phyloP scores from a whole-genome alignment of 1,284 basidiomycete genomes.

The Takashimella tepidaria region DNA sequence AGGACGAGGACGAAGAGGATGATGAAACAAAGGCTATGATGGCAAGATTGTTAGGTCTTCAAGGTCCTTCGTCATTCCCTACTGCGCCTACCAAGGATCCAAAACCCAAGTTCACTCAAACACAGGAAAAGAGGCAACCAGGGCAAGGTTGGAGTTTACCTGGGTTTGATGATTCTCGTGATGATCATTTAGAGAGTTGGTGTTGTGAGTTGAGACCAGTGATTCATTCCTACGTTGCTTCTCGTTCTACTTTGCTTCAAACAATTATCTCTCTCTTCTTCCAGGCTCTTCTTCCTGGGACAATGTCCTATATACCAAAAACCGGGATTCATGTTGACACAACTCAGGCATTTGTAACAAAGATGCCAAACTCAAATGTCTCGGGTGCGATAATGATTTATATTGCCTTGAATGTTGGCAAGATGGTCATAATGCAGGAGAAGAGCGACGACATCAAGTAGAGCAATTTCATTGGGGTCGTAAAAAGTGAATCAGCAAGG shows the following conservation, averaged over 20 bases:
- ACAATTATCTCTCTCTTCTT: too few species aligned
- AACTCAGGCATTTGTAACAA: constrained; percentile 42
- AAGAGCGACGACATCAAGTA: constrained; percentile 28
- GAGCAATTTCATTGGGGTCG: constrained; percentile 20
- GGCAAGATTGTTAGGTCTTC: constrained; percentile 26
- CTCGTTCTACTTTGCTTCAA: too few species aligned
- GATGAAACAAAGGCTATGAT: constrained; percentile 21
- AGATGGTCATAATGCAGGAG: constrained; percentile 30
- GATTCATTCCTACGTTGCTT: too few species aligned
- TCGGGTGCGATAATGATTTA: constrained; percentile 39
- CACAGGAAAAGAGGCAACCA: constrained; percentile 2
- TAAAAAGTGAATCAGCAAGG: too few species aligned
- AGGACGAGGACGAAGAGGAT: constrained; percentile 13
- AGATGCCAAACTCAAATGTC: constrained; percentile 38
- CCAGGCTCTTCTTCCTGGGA: not conserved
- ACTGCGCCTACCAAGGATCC: constrained; percentile 5
- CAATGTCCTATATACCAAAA: not conserved
- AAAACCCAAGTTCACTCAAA: constrained; percentile 1
- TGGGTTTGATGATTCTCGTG: constrained; percentile 32
- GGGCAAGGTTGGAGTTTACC: constrained; percentile 31
- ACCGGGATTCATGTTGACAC: constrained; percentile 2
- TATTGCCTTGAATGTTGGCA: constrained; percentile 41
- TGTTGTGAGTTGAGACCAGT: constrained; percentile 32
- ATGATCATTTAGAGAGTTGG: constrained; percentile 42
- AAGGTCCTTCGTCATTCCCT: constrained; percentile 20